Percentiles rank a stretch among this genome's conserved stretches.
These are phyloP conservation scores for Penicillium nucicola DNA, from an alignment of 495 filamentous ascomycete species.

Conservation along the genomic window DNA sequence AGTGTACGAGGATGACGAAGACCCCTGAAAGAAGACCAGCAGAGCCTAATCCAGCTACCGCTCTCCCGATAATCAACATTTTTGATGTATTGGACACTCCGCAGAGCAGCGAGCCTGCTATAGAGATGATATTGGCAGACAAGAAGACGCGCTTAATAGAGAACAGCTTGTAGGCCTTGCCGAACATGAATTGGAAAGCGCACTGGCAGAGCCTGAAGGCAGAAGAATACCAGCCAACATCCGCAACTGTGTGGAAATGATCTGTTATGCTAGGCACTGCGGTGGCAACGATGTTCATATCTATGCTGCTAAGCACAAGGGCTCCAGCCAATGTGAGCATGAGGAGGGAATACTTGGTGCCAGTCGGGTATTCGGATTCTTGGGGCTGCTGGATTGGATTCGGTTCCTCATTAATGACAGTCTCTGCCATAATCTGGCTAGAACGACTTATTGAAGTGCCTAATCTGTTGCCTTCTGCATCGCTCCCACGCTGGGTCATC, in stretches of 20 bases:
- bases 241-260: slow-evolving; percentile 40
- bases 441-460: no score
- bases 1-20: slow-evolving; percentile 38
- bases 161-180: slow-evolving; percentile 35
- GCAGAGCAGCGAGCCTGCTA: slow-evolving; percentile 9
- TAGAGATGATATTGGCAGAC: slow-evolving; percentile 14
- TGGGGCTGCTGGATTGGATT: no score
- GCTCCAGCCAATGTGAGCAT: neutral
- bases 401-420: no score
- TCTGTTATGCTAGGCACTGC: slow-evolving; percentile 48
- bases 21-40: slow-evolving; percentile 43
- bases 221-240: slow-evolving; percentile 54
- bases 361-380: no score
- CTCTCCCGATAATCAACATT: slow-evolving; percentile 33
- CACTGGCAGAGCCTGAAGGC: slow-evolving; percentile 53
- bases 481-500: no score
- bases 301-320: slow-evolving; percentile 7
- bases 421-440: no score
- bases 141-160: slow-evolving; percentile 23
- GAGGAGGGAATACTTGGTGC: neutral
- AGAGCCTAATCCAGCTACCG: slow-evolving; percentile 29
- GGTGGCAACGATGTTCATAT: slow-evolving; percentile 42
- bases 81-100: slow-evolving; percentile 25
- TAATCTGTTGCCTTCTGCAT: no score
- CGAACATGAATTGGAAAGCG: slow-evolving; percentile 57